Evolutionary conservation across 2,329 filamentous ascomycete species (phyloP).

Genomic region (Fonsecaea pugnacius): DNA sequence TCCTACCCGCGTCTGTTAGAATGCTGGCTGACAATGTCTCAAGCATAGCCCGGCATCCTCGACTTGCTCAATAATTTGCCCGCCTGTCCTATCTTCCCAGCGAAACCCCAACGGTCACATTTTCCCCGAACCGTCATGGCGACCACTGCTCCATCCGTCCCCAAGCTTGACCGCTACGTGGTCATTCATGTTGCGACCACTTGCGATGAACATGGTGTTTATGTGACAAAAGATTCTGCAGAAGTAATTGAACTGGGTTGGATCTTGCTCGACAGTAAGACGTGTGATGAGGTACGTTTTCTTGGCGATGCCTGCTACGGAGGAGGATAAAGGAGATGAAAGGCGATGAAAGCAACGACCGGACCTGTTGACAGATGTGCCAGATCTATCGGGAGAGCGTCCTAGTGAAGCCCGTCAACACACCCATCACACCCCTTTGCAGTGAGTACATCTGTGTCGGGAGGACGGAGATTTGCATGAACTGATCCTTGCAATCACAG

Average conservation of each 20-base stretch:
- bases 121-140: constrained; percentile 46
- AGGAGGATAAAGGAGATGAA: constrained; percentile 14
- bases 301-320: constrained; percentile 25
- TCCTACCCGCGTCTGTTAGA: background rate
- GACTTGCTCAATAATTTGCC: constrained; percentile 17
- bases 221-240: constrained; percentile 98
- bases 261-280: constrained; percentile 92
- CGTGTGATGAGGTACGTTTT: constrained; percentile 80
- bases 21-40: constrained; percentile 19
- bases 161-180: constrained; percentile 91
- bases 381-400: constrained; percentile 95
- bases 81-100: constrained; percentile 6
- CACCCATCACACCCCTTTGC: constrained; percentile 96
- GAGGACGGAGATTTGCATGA: constrained; percentile 25
- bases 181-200: constrained; percentile 99
- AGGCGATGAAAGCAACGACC: background rate
- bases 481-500: constrained; percentile 54
- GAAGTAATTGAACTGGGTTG: constrained; percentile 99
- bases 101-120: background rate
- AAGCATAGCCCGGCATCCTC: constrained; percentile 20
- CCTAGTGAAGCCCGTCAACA: constrained; percentile 97
- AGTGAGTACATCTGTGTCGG: constrained; percentile 68
- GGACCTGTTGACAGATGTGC: constrained; percentile 27
- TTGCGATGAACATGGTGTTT: constrained; percentile 98
- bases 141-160: constrained; percentile 57